These are phyloP conservation scores for Bisporella sp. DNA, from an alignment of 2,329 filamentous ascomycete species.

Conservation along the genomic window DNA sequence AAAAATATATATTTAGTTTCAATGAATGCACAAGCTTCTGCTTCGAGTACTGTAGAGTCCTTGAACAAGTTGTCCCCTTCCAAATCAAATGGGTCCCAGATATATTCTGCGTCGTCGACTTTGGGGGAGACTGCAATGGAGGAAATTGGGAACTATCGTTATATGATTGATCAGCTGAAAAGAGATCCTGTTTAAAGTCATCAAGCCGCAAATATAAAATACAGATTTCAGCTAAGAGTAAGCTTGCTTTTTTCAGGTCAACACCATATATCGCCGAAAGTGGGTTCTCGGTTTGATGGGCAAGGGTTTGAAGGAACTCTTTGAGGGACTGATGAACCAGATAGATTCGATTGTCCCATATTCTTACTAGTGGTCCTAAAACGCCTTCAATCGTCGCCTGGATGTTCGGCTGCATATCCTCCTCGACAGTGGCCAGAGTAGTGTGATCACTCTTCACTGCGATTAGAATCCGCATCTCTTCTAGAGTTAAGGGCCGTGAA, in stretches of 20 bases:
- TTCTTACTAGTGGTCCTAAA: conserved; percentile 28
- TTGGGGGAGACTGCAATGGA: neutral
- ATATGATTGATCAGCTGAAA: conserved; percentile 4
- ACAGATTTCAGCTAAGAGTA: conserved; percentile 9
- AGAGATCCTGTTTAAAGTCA: conserved; percentile 27
- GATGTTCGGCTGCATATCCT: conserved; percentile 25
- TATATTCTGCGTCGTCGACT: neutral
- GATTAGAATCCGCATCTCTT: conserved; percentile 30
- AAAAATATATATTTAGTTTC: conserved; percentile 25
- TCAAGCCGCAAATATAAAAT: conserved; percentile 28
- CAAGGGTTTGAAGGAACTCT: conserved; percentile 10
- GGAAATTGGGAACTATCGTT: conserved; percentile 10
- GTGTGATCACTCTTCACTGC: conserved; percentile 21
- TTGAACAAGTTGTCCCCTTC: conserved; percentile 20
- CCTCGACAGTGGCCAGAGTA: conserved; percentile 17
- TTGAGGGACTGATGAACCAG: conserved; percentile 23
- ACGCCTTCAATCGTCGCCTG: conserved; percentile 25
- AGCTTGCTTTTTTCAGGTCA: conserved; percentile 1
- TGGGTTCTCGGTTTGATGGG: conserved; percentile 2
- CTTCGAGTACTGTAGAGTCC: conserved; percentile 17
- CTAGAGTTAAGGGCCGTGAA: conserved; percentile 26
- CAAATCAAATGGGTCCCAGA: conserved; percentile 12
- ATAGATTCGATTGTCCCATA: conserved; percentile 26
- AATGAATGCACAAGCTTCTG: conserved; percentile 20
- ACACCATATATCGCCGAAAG: conserved; percentile 6